Percentiles rank a stretch among this genome's conserved stretches.
phyloP scores from a whole-genome alignment of 1,284 basidiomycete genomes.

The Moniliophthora roreri region DNA sequence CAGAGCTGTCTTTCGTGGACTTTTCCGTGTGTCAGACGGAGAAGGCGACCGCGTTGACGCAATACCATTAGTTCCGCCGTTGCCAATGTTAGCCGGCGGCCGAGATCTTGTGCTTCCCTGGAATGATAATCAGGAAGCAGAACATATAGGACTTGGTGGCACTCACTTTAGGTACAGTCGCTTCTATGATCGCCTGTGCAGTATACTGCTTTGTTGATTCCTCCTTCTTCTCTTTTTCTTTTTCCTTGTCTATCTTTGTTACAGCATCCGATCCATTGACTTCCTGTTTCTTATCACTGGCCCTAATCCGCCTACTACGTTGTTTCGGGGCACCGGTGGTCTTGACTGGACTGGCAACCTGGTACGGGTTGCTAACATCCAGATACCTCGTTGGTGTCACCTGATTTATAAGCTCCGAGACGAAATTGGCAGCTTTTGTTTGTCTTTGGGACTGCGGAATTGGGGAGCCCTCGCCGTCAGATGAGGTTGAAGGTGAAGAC shows the following conservation, averaged over 20 bases:
- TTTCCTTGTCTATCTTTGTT: slow-evolving; percentile 23
- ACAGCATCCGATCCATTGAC: slow-evolving; percentile 28
- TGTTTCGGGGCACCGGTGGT: slow-evolving; percentile 40
- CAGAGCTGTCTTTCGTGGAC: slow-evolving; percentile 21
- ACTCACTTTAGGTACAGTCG: slow-evolving; percentile 67
- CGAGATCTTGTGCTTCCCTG: slow-evolving; percentile 72
- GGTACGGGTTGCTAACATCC: slow-evolving; percentile 71
- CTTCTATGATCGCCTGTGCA: slow-evolving; percentile 67
- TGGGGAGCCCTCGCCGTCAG: slow-evolving; percentile 30
- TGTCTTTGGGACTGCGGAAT: slow-evolving; percentile 37
- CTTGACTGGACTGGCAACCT: slow-evolving; percentile 60
- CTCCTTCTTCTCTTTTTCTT: slow-evolving; percentile 30
- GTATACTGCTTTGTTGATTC: slow-evolving; percentile 38
- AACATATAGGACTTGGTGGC: background rate
- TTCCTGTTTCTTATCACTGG: slow-evolving; percentile 31
- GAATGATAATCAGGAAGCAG: slow-evolving; percentile 11
- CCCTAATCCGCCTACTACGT: slow-evolving; percentile 34
- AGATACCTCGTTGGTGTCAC: slow-evolving; percentile 60
- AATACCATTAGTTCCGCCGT: slow-evolving; percentile 16
- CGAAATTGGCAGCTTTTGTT: slow-evolving; percentile 62
- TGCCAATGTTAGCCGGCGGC: slow-evolving; percentile 40
- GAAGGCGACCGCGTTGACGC: slow-evolving; percentile 11
- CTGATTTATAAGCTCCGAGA: slow-evolving; percentile 67
- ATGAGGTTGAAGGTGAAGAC: slow-evolving; percentile 36
- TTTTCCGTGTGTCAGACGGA: slow-evolving; percentile 7